phyloP scores from a whole-genome alignment of 1,284 basidiomycete species.

The Puccinia polysora region DNA sequence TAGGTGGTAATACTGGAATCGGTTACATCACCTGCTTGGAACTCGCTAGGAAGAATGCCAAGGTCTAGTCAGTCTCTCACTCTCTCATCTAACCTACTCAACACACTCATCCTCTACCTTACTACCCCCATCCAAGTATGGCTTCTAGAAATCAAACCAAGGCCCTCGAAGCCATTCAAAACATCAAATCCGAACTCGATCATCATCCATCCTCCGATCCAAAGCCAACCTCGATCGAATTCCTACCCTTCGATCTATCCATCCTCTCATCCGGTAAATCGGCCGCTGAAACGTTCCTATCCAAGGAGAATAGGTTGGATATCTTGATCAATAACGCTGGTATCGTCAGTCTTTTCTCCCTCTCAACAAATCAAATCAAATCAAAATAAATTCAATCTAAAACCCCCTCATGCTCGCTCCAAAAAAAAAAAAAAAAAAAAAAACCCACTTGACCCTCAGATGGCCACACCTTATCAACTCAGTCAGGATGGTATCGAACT shows the following conservation, averaged over 20 bases:
- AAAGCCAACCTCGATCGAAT: slow-evolving; percentile 46
- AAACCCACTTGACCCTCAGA: too few species aligned
- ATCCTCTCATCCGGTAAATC: slow-evolving; percentile 48
- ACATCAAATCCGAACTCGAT: slow-evolving; percentile 40
- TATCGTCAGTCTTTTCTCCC: slow-evolving; percentile 11
- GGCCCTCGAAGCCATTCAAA: slow-evolving; percentile 25
- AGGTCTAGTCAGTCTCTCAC: slow-evolving; percentile 35
- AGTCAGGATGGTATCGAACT: slow-evolving; percentile 36
- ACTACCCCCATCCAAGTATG: slow-evolving; percentile 10
- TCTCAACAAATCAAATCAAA: background rate
- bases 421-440: too few species aligned
- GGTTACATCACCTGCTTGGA: slow-evolving; percentile 28
- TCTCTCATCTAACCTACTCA: background rate
- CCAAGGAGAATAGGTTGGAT: slow-evolving; percentile 50
- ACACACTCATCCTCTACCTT: background rate
- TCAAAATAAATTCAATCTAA: too few species aligned
- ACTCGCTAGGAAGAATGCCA: slow-evolving; percentile 31
- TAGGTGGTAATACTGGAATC: slow-evolving; percentile 34
- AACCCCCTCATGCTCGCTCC: too few species aligned
- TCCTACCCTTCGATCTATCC: slow-evolving; percentile 52
- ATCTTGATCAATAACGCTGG: slow-evolving; percentile 52
- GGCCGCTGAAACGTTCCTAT: slow-evolving; percentile 48
- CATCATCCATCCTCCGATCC: slow-evolving; percentile 41
- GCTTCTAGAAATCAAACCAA: slow-evolving; percentile 18
- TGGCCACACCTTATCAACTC: slow-evolving; percentile 25